Evolutionary conservation across 2,329 filamentous ascomycete species (phyloP).

Genomic region (Akanthomyces dipterigenus): DNA sequence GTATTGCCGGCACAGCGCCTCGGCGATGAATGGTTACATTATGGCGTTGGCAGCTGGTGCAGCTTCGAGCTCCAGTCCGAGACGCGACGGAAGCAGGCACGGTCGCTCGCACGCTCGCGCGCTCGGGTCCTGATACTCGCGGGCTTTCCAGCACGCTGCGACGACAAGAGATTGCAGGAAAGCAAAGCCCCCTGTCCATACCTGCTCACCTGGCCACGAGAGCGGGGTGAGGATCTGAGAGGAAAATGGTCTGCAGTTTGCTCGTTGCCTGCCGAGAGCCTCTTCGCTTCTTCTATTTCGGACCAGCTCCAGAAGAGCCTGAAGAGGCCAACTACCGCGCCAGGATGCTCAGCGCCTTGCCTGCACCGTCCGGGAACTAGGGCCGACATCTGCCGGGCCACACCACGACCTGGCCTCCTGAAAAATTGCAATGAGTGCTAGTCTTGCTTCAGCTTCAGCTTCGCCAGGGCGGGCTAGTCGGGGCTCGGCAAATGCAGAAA

Average conservation of each 20-base stretch:
- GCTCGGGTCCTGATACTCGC: neutral
- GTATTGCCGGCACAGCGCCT: constrained; percentile 3
- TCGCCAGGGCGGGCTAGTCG: neutral
- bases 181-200: too few relatives aligned
- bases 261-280: neutral
- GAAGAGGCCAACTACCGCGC: neutral
- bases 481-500: constrained; percentile 5
- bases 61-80: neutral
- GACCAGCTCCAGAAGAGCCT: neutral
- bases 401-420: neutral
- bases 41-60: neutral
- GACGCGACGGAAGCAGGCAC: neutral
- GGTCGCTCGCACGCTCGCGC: neutral
- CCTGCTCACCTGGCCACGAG: neutral
- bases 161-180: neutral
- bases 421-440: neutral
- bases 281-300: neutral
- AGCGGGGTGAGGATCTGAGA: neutral
- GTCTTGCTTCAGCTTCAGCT: neutral
- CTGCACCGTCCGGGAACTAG: neutral
- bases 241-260: neutral
- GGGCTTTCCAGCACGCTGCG: neutral
- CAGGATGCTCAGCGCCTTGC: neutral
- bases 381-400: constrained; percentile 1
- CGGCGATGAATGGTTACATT: constrained; percentile 12